Evolutionary conservation across 371 early-diverging fungal species (phyloP), one percentile per base, ranked within the genome.

Genomic region (Syncephalastrum racemosum): DNA sequence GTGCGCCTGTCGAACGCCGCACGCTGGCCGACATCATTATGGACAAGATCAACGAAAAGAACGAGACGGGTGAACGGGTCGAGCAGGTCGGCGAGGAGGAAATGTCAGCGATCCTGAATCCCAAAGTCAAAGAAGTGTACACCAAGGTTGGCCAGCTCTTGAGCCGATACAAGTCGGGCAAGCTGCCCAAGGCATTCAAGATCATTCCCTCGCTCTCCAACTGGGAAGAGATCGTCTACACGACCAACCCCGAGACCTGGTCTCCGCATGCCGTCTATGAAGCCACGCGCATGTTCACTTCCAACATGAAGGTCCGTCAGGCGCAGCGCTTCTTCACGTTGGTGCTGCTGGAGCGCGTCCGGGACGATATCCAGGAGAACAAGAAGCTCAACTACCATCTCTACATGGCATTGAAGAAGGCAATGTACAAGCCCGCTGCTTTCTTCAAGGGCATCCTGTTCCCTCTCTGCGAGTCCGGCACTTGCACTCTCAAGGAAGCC

Each of bases 111-210:
- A 22, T 62, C 23, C 56, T 94, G 62, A 88, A 94, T 66, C 91
- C 94, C 41, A 96, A 96, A 72, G 86, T 98, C 14, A 83, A 93
- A 39, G 93, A 96, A 70, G 97, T 95, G 31, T 98, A 98, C 70
- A 83, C 92, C 59, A 94, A 97, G 90, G 95, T 99, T 47, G 99
- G 98, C 6, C 70, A 89, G 51, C 70, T 98, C 54, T 71, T 99
- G 50, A 85, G 87, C 53, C 87, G 97, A 22, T 98, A 98, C 84
- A 93, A 90, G 66, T 94, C 95, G 18, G 98, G 99, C 40, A 91
- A 90, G 66, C 80, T 98, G 53, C 99, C 99, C 59, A 97, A 97
- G 70, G 94, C 97, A 15, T 99, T 99, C 89, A 99, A 99, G 80
- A 93, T 99, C 59, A 93, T 98, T 51, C 97, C 99, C 8, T 86